A percentile compares a stretch with the other conserved stretches of the same genome.
Evolutionary conservation across 2,329 filamentous ascomycete genomes (phyloP).

Genomic region (Huntiella savannae): DNA sequence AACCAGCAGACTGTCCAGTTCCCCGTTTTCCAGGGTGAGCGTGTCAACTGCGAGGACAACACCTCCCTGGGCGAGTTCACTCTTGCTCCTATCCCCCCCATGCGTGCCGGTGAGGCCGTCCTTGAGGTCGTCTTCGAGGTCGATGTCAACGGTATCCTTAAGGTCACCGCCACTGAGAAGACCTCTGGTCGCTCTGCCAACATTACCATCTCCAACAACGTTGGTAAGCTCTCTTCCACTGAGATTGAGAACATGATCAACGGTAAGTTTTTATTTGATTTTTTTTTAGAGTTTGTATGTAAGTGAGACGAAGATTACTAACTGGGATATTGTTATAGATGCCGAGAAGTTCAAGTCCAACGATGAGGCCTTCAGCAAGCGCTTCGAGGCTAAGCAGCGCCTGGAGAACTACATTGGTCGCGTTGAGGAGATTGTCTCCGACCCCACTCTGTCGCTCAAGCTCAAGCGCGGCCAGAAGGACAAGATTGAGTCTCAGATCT

Average conservation of each 20-base stretch:
- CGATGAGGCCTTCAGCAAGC: conserved; percentile 98
- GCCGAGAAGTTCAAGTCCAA: conserved; percentile 97
- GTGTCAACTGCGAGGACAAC: conserved; percentile 97
- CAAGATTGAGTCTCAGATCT: conserved; percentile 95
- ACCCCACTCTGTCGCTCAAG: conserved; percentile 89
- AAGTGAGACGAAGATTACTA: conserved; percentile 4
- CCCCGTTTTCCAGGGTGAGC: conserved; percentile 88
- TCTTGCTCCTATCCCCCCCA: conserved; percentile 65
- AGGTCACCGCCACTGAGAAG: conserved; percentile 98
- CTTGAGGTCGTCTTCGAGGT: conserved; percentile 98
- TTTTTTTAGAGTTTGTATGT: neutral
- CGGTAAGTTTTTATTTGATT: conserved; percentile 28
- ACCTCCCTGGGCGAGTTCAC: conserved; percentile 96
- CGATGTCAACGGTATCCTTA: conserved; percentile 98
- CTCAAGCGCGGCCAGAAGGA: conserved; percentile 98
- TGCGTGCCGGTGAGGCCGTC: conserved; percentile 89
- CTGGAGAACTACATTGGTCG: conserved; percentile 97
- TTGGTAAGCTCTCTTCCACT: conserved; percentile 82
- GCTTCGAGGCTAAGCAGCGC: conserved; percentile 97
- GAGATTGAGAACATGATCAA: conserved; percentile 98
- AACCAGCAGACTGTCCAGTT: conserved; percentile 73
- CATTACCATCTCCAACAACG: conserved; percentile 99
- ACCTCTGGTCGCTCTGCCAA: conserved; percentile 93
- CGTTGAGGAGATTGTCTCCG: conserved; percentile 96
- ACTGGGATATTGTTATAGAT: conserved; percentile 26